Evolutionary conservation across 73 alveolate species (phyloP), one percentile per base, ranked within the genome.

Genomic region (Paramecium biaurelia): DNA sequence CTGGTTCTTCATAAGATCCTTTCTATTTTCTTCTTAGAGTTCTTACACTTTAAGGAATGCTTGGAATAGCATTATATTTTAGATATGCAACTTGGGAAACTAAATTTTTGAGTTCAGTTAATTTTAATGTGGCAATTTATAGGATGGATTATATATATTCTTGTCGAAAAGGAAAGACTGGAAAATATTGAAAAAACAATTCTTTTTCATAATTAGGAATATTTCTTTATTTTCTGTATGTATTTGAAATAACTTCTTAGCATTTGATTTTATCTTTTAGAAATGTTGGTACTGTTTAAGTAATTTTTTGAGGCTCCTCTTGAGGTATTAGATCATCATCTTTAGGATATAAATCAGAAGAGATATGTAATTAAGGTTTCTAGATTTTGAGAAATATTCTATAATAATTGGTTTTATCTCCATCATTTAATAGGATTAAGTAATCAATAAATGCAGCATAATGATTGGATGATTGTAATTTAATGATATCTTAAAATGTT

Each of bases 361-460:
- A 35, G n/a, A 74, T 74, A 35, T 74, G 87, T 4, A 43, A n/a
- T 38, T 74, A n/a, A 0, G 87, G 87, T 74, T 32, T 32, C 11
- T 74, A 28, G 5, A 74, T 74, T 74, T 28, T 74, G 23, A 74
- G 20, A 11, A 74, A 74, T 30, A 43, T 20, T 14, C 12, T 21
- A 67, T 67, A 67, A 35, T 74, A 74, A 74, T 74, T 21, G 14
- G 28, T 53, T 53, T 53, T 20, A 32, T 74, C 87, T 30, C 63
- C 56, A 14, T 74, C 87, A 74, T 10, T 30, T 74, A 30, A 74
- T 30, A 34, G 9, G 7, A 74, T 74, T 8, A 74, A 35, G 38
- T 32, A 74, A n/a, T 74, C 87, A 14, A 74, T 74, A 20, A 74
- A 74, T 32, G 87, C 37, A 35, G 87, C 15, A 38, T 74, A 74